Percentiles rank a stretch among this genome's conserved stretches.
These are phyloP conservation scores for Aspergillus sp. DNA, from an alignment of 2,329 filamentous ascomycete species.

Conservation along the genomic window DNA sequence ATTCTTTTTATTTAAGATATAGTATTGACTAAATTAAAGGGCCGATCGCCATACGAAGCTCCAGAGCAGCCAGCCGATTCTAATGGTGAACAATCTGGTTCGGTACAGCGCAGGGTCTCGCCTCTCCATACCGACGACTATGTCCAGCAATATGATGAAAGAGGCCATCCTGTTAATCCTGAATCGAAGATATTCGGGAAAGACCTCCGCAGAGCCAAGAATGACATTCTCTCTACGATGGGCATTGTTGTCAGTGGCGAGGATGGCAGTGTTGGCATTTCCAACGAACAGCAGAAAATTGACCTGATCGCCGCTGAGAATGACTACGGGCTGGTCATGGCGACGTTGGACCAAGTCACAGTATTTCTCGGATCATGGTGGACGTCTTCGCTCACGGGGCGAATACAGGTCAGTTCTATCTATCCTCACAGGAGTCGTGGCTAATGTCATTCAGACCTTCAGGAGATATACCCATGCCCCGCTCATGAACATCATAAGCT, in stretches of 20 bases:
- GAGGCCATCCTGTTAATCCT: constrained; percentile 44
- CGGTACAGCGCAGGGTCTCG: constrained; percentile 18
- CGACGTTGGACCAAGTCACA: constrained; percentile 36
- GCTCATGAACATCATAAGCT: constrained; percentile 30
- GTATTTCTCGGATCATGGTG: constrained; percentile 40
- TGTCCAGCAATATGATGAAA: constrained; percentile 44
- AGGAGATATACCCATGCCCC: constrained; percentile 32
- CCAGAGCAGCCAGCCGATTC: constrained; percentile 25
- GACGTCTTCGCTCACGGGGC: constrained; percentile 31
- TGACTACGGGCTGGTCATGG: constrained; percentile 38
- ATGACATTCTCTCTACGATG: constrained; percentile 47
- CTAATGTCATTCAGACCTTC: constrained; percentile 27
- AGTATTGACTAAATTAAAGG: constrained; percentile 27
- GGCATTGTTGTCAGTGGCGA: constrained; percentile 43
- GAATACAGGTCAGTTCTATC: constrained; percentile 31
- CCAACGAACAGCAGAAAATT: constrained; percentile 34
- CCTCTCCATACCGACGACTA: constrained; percentile 36
- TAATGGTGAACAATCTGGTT: constrained; percentile 13
- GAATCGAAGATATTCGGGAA: constrained; percentile 35
- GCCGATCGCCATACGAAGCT: constrained; percentile 43
- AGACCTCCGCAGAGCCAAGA: constrained; percentile 43
- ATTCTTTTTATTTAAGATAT: constrained; percentile 1
- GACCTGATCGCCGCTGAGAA: constrained; percentile 37
- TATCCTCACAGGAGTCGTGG: too few relatives aligned
- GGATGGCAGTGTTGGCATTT: constrained; percentile 28